phyloP scores from a whole-genome alignment of 805 yeast genomes.

The Limtongozyma cylindracea region DNA sequence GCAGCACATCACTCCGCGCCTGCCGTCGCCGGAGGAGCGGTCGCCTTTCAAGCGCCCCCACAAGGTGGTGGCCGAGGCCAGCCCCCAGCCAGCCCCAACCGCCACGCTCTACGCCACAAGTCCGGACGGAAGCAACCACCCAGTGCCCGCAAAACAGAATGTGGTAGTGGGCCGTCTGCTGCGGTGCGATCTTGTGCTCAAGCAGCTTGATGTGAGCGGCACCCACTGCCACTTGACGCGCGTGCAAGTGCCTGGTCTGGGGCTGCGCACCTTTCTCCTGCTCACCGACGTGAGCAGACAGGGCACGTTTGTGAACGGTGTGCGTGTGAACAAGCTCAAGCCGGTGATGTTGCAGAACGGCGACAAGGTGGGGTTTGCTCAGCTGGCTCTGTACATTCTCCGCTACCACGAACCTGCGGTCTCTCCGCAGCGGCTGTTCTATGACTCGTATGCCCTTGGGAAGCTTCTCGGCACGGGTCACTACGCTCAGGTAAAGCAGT shows the following conservation, averaged over 20 bases:
- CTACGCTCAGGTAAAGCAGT: conserved; percentile 62
- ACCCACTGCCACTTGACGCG: conserved; percentile 29
- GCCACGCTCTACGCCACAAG: too few species aligned
- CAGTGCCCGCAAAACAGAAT: too few species aligned
- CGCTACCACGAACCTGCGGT: conserved; percentile 5
- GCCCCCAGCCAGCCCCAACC: too few species aligned
- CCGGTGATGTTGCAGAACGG: conserved; percentile 30
- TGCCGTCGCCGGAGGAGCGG: too few species aligned
- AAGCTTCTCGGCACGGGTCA: conserved; percentile 51
- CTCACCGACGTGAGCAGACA: conserved; percentile 34
- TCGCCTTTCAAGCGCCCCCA: too few species aligned
- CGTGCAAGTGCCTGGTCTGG: too few species aligned
- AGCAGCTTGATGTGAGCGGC: conserved; percentile 39
- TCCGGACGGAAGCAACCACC: too few species aligned
- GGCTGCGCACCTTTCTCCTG: conserved; percentile 14
- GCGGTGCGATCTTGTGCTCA: conserved; percentile 28
- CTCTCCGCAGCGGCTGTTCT: conserved; percentile 14
- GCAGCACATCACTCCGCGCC: too few species aligned
- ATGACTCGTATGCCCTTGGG: conserved; percentile 30
- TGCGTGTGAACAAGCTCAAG: conserved; percentile 19
- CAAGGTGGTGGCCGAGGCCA: too few species aligned
- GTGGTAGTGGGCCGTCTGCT: too few species aligned
- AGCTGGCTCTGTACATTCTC: conserved; percentile 22
- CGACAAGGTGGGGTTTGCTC: conserved; percentile 33
- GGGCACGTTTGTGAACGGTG: conserved; percentile 44